Base-by-base conservation (phyloP, 495 filamentous ascomycete species). In the Penicillium diatomitis region DNA sequence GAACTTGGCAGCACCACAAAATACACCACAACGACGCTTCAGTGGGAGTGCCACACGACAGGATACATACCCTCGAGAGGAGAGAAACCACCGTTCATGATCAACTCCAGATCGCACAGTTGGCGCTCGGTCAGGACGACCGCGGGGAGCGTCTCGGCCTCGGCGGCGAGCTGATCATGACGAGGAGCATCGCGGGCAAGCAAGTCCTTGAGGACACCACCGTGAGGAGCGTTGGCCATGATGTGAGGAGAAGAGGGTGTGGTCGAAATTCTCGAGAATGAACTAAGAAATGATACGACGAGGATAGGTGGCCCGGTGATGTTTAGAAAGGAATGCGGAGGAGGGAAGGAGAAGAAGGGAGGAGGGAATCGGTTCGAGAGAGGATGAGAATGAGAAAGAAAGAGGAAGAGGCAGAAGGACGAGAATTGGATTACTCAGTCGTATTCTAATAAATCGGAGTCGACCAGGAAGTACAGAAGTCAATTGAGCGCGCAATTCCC, bases 141-240 rank as follows among this genome's bases (percentile, higher is more conserved):
- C 10, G 92, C 88, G 32, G 88, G 87, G 38, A 97, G 79, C 7
- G 65, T 84, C 72, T 95, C 90, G 7, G 91, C 90, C 70, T 98
- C 92, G 29, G 75, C 80, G 6, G 73, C 74, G 45, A 98, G 83
- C 68, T 94, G 69, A 33, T 74, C 70, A 41, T 91, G 83, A 55
- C 85, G 81, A 45, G 83, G 82, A 46, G 80, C 74, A 79, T 98
- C 92, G 71, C 92, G 82, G 34, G 91, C 91, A 49, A 97, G 67
- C 59, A 98, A 80, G 76, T 98, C 92, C 81, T 96, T 97, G 55
- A 98, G 84, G 72, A 91, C 76, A 66, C 94, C 92, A 72, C 92
- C 92, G 72, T 98, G 92, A 47, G 92, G 92, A 67, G 85, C 64
- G 74, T 95, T 86, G 57, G 82, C 82, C 82, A 85, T 85, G 57